Evolutionary conservation across 495 filamentous ascomycete genomes (phyloP).

Genomic region (Penicillium egyptiacum): DNA sequence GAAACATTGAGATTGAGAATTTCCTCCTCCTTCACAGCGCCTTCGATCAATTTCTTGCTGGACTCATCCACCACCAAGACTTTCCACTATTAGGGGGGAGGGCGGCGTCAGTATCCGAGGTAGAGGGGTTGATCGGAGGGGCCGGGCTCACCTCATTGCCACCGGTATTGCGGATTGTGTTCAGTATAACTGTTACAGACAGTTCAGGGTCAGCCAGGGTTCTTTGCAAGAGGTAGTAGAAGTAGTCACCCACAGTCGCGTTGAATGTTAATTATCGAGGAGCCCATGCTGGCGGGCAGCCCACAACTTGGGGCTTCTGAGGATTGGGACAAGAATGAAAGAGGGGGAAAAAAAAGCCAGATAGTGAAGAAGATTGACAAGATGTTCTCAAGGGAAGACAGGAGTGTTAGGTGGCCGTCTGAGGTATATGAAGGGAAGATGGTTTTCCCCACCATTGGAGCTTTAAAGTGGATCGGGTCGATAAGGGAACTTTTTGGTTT

Average conservation of each 20-base stretch:
- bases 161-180: conserved; percentile 57
- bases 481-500: conserved; percentile 22
- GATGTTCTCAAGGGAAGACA: conserved; percentile 6
- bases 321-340: neutral
- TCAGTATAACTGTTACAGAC: conserved; percentile 52
- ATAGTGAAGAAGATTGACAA: neutral
- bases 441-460: conserved; percentile 36
- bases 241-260: conserved; percentile 46
- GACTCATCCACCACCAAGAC: conserved; percentile 82
- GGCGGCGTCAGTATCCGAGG: conserved; percentile 30
- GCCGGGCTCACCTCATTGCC: conserved; percentile 55
- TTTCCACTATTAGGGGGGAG: conserved; percentile 72
- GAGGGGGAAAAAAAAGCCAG: neutral
- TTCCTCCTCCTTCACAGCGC: conserved; percentile 88
- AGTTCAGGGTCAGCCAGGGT: conserved; percentile 13
- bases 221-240: neutral
- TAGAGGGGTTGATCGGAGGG: conserved; percentile 22
- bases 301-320: conserved; percentile 25
- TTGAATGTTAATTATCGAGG: conserved; percentile 53
- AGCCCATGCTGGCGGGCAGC: conserved; percentile 49
- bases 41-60: conserved; percentile 78
- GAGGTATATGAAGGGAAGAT: conserved; percentile 33
- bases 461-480: conserved; percentile 34
- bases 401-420: conserved; percentile 21
- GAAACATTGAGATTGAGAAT: conserved; percentile 94